phyloP scores from a whole-genome alignment of 306 rosid species.

The Sindora glabra region DNA sequence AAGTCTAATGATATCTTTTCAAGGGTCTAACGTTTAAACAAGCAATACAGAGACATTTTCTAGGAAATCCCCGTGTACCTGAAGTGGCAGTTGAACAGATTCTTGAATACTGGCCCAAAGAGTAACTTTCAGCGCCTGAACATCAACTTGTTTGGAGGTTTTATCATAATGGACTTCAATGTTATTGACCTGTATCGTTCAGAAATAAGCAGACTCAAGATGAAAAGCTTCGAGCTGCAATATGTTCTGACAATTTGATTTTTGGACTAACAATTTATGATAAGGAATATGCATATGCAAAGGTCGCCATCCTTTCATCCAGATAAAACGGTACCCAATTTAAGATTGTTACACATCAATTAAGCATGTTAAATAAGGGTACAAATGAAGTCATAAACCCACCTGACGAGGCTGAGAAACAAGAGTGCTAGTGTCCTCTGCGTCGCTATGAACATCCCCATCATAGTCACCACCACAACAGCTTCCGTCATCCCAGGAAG shows the following conservation, averaged over 20 bases:
- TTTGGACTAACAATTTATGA: background rate
- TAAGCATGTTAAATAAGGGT: background rate
- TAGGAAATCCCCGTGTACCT: constrained; percentile 40
- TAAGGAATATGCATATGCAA: background rate
- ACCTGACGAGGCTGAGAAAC: constrained; percentile 95
- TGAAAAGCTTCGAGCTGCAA: constrained; percentile 9
- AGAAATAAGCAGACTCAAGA: constrained; percentile 16
- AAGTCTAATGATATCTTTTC: too few relatives aligned
- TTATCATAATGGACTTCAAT: constrained; percentile 87
- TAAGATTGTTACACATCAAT: background rate
- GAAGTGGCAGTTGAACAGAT: constrained; percentile 28
- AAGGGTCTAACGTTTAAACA: background rate
- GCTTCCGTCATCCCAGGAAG: constrained; percentile 61
- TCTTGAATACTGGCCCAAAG: constrained; percentile 74
- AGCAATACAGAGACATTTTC: background rate
- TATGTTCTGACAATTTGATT: background rate
- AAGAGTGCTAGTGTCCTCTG: constrained; percentile 63
- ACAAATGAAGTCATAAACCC: constrained; percentile 11
- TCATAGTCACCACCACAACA: constrained; percentile 47
- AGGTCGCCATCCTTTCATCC: background rate
- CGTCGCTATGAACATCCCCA: constrained; percentile 53
- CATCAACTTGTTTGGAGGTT: constrained; percentile 93
- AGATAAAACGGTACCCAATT: background rate
- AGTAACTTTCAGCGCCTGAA: constrained; percentile 69
- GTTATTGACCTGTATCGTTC: constrained; percentile 68